Evolutionary conservation across 345 rosid genomes (phyloP).

Genomic region (Cardamine resedifolia): DNA sequence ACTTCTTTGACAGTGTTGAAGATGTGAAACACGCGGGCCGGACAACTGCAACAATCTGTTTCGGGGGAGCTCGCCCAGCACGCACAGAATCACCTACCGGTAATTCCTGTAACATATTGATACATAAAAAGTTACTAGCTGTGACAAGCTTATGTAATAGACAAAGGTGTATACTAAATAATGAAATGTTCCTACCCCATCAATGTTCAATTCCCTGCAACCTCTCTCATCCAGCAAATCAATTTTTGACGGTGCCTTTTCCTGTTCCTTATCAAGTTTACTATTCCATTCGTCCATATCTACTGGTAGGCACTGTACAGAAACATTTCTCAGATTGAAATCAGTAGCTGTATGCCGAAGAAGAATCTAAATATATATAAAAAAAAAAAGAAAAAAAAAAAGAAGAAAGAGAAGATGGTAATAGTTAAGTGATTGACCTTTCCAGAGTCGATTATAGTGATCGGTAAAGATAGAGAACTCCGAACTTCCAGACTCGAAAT

Average conservation of each 20-base stretch:
- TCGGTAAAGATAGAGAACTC: conserved; percentile 52
- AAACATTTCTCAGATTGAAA: conserved; percentile 2
- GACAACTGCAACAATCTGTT: conserved; percentile 62
- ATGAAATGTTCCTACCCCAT: conserved; percentile 48
- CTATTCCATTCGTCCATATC: conserved; percentile 48
- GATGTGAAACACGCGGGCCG: conserved; percentile 53
- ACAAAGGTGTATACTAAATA: not conserved
- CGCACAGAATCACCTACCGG: conserved; percentile 39
- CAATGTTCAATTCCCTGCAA: conserved; percentile 50
- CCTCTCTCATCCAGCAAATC: conserved; percentile 52
- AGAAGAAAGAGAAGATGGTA: not conserved
- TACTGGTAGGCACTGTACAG: conserved; percentile 46
- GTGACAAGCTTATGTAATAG: not conserved
- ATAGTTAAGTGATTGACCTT: conserved; percentile 46
- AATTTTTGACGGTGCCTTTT: conserved; percentile 56
- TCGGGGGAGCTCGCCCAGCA: conserved; percentile 55
- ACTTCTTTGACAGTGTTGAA: conserved; percentile 37
- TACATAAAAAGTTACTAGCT: not conserved
- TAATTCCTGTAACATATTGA: conserved; percentile 48
- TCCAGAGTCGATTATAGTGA: conserved; percentile 57
- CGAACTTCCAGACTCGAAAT: conserved; percentile 41
- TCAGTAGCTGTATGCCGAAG: not conserved
- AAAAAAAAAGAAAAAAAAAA: too few relatives aligned
- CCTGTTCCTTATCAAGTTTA: conserved; percentile 46
- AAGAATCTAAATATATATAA: not conserved